Conservation (phyloP, 176 grass and related monocot species). For the Zea mays region Zm-B73-REFERENCE-NAM-5.0 NC_050098.1:231119501-231120000, state of each 20-base stretch:
- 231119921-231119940: neutral
- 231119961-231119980: too few species aligned
- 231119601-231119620: too few species aligned
- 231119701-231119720: too few species aligned
- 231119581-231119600: too few species aligned
- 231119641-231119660: too few species aligned
- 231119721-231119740: too few species aligned
- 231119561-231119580: constrained; percentile 16
- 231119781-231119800: neutral
- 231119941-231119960: neutral
- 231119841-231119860: neutral
- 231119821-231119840: neutral
- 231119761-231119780: neutral
- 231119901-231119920: neutral
- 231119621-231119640: too few species aligned
- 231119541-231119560: neutral
- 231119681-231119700: too few species aligned
- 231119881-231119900: neutral
- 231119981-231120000: too few species aligned
- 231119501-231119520: constrained; percentile 33
- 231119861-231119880: neutral
- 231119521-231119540: constrained; percentile 33
- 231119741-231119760: neutral
- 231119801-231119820: too few species aligned
- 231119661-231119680: too few species aligned